Evolutionary conservation across 129 eudicot genomes (phyloP).

Genomic region (Logfia minima): DNA sequence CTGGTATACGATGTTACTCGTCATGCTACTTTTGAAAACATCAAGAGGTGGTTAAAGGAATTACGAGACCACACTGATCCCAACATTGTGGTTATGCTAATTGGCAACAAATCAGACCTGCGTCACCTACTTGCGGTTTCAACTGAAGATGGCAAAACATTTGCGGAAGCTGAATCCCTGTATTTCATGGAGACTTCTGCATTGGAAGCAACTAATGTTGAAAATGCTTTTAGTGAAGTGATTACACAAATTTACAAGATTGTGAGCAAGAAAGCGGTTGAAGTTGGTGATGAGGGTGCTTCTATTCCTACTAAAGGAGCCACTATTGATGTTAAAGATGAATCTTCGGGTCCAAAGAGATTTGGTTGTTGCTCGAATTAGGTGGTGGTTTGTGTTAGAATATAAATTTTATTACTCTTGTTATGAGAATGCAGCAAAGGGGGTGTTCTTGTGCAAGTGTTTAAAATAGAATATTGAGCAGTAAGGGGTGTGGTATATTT

Average conservation of each 20-base stretch:
- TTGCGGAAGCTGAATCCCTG: slow-evolving; percentile 39
- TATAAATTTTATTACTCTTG: background rate
- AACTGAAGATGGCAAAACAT: slow-evolving; percentile 37
- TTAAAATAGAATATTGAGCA: slow-evolving; percentile 14
- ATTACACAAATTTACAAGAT: slow-evolving; percentile 36
- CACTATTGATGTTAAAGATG: slow-evolving; percentile 32
- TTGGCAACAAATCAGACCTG: slow-evolving; percentile 41
- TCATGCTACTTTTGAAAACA: slow-evolving; percentile 34
- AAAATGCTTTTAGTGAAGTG: slow-evolving; percentile 39
- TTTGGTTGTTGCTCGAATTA: slow-evolving; percentile 41
- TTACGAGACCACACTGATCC: slow-evolving; percentile 37
- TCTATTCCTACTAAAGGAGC: slow-evolving; percentile 36
- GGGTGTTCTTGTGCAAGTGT: slow-evolving; percentile 27
- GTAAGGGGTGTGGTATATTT: slow-evolving; percentile 24
- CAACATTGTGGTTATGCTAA: slow-evolving; percentile 40
- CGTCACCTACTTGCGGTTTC: slow-evolving; percentile 37
- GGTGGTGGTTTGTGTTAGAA: slow-evolving; percentile 25
- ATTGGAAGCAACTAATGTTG: slow-evolving; percentile 43
- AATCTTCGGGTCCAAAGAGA: slow-evolving; percentile 17
- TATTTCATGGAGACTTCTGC: slow-evolving; percentile 41
- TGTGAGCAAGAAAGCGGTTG: slow-evolving; percentile 41
- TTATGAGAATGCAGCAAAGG: slow-evolving; percentile 31
- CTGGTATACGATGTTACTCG: slow-evolving; percentile 41
- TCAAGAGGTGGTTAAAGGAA: slow-evolving; percentile 37
- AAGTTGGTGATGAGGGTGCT: slow-evolving; percentile 36